phyloP scores from a whole-genome alignment of 495 filamentous ascomycete genomes.

The Podospora pseudopauciseta region DNA sequence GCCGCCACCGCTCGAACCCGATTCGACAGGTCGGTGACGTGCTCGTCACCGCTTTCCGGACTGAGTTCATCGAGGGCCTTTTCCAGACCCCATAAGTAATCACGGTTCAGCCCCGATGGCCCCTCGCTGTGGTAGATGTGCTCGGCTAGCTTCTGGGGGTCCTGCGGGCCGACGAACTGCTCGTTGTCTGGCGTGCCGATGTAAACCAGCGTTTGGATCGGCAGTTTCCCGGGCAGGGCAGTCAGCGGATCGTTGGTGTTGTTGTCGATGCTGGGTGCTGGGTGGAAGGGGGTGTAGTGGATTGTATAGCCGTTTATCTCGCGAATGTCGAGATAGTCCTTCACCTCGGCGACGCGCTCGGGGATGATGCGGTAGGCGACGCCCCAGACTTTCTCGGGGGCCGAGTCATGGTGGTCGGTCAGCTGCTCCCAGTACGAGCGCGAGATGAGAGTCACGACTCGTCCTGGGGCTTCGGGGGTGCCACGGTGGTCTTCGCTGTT shows the following conservation, averaged over 20 bases:
- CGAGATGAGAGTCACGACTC: conserved; percentile 91
- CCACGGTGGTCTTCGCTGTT: conserved; percentile 88
- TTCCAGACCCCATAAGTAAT: conserved; percentile 85
- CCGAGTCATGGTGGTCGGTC: conserved; percentile 60
- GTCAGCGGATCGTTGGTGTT: conserved; percentile 2
- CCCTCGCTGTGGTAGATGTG: conserved; percentile 75
- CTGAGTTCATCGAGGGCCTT: conserved; percentile 70
- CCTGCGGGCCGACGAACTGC: conserved; percentile 82
- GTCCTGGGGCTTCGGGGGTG: conserved; percentile 78
- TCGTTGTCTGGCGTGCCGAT: conserved; percentile 93
- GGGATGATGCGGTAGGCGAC: conserved; percentile 85
- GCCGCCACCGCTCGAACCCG: conserved; percentile 49
- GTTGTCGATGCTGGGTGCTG: conserved; percentile 38
- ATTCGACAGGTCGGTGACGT: conserved; percentile 64
- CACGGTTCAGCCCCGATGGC: conserved; percentile 84
- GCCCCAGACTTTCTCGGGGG: conserved; percentile 75
- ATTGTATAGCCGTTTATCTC: conserved; percentile 97
- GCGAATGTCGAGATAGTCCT: conserved; percentile 84
- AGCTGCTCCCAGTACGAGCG: conserved; percentile 75
- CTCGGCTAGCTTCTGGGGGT: conserved; percentile 75
- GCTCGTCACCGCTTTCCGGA: conserved; percentile 74
- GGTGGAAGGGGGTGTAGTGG: conserved; percentile 79
- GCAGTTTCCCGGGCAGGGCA: conserved; percentile 13
- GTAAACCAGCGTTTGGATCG: conserved; percentile 68
- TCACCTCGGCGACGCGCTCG: conserved; percentile 71